Evolutionary conservation across 202 grass and related monocot species (phyloP).

Genomic region (Sporobolus alterniflorus): DNA sequence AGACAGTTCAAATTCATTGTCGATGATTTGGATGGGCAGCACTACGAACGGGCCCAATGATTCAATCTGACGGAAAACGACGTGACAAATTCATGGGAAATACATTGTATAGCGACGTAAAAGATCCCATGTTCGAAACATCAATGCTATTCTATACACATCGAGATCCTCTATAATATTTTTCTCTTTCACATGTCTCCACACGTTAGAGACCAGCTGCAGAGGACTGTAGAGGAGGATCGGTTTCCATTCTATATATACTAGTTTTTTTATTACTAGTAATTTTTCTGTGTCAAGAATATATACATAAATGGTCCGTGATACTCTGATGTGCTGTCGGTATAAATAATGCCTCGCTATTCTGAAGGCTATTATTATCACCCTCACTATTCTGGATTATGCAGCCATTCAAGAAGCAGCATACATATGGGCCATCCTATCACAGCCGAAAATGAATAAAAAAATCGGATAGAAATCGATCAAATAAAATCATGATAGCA

Average conservation of each 20-base stretch:
- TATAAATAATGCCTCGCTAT: constrained; percentile 3
- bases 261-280: too few species aligned
- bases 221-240: too few species aligned
- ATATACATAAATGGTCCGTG: neutral
- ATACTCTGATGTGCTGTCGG: neutral
- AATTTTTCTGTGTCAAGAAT: neutral
- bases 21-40: neutral
- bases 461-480: neutral
- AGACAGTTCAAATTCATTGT: neutral
- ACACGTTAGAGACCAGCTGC: too few species aligned
- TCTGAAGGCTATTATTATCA: neutral
- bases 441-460: neutral
- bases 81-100: neutral
- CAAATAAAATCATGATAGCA: neutral
- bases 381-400: neutral
- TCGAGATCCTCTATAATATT: too few species aligned
- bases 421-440: neutral
- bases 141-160: too few species aligned
- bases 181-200: too few species aligned
- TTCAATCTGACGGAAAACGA: constrained; percentile 1
- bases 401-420: neutral
- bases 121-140: too few species aligned
- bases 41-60: neutral
- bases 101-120: neutral
- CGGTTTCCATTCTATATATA: too few species aligned